Evolutionary conservation across 768 basidiomycete species (phyloP).

Genomic region (Boletus huronensis): DNA sequence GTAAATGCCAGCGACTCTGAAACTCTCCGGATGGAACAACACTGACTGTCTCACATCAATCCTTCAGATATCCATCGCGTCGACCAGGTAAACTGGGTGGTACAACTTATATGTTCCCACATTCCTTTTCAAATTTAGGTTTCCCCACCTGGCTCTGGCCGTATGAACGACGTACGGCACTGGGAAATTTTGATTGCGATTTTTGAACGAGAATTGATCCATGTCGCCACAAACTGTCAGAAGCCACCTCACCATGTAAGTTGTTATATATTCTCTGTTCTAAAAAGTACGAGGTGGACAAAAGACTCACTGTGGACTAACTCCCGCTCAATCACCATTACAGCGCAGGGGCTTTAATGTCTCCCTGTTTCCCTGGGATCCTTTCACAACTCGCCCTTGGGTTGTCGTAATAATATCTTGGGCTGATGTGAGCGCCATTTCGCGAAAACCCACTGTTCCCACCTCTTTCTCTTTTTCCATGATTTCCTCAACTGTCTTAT

Average conservation of each 20-base stretch:
- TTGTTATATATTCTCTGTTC: neutral
- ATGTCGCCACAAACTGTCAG: neutral
- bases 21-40: neutral
- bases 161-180: too few relatives aligned
- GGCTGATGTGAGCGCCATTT: slow-evolving; percentile 2
- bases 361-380: neutral
- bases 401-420: slow-evolving; percentile 4
- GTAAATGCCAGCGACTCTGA: neutral
- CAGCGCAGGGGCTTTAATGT: neutral
- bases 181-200: neutral
- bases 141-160: too few relatives aligned
- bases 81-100: too few relatives aligned
- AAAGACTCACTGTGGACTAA: neutral
- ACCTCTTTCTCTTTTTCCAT: neutral
- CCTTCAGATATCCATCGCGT: neutral
- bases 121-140: neutral
- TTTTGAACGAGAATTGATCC: neutral
- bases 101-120: neutral
- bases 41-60: too few relatives aligned
- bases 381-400: neutral
- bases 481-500: slow-evolving; percentile 5
- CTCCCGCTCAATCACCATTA: neutral
- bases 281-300: neutral
- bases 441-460: slow-evolving; percentile 1
- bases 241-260: neutral